phyloP scores from a whole-genome alignment of 2,329 filamentous ascomycete genomes.

The Knoxdaviesia proteae region DNA sequence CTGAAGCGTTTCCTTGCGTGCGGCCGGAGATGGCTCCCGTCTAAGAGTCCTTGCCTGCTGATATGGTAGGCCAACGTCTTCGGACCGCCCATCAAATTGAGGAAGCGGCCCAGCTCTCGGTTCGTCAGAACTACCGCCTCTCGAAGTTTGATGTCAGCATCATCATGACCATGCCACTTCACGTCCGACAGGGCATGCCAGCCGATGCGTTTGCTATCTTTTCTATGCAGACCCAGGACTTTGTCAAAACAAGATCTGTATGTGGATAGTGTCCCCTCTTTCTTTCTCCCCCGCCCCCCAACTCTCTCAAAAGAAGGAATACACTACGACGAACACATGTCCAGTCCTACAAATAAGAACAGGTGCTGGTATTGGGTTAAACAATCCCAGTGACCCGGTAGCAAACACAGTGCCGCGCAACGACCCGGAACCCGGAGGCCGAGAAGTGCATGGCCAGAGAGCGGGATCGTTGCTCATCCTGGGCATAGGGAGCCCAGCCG shows the following conservation, averaged over 20 bases:
- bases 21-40: no score
- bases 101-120: background rate
- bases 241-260: background rate
- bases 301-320: background rate
- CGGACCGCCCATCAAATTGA: background rate
- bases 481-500: background rate
- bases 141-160: background rate
- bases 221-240: background rate
- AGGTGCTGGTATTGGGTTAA: no score
- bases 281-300: no score
- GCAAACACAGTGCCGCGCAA: background rate
- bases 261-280: background rate
- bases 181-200: background rate
- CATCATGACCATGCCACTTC: background rate
- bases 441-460: background rate
- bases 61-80: background rate
- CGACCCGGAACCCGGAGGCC: background rate
- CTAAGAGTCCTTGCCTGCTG: background rate
- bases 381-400: no score
- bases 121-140: background rate
- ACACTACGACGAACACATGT: no score
- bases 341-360: background rate
- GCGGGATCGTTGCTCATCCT: background rate
- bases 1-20: no score
- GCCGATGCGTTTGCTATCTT: background rate